Conservation (phyloP, 2,329 filamentous ascomycete species). For the Fusarium floridanum region DNA sequence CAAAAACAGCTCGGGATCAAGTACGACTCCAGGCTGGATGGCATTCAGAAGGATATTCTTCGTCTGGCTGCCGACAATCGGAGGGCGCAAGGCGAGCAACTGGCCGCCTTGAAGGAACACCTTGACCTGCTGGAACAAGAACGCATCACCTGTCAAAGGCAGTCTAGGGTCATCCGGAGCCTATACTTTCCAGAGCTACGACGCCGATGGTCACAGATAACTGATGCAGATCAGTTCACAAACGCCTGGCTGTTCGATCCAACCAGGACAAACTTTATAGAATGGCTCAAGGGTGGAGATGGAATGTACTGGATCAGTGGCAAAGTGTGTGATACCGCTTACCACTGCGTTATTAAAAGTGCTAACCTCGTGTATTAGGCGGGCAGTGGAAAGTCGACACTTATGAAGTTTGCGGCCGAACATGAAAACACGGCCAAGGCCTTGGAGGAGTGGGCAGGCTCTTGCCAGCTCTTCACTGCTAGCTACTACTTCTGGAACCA, state of each 20-base stretch:
- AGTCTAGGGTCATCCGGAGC: neutral
- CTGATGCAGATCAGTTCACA: neutral
- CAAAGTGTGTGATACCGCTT: neutral
- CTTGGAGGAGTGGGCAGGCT: neutral
- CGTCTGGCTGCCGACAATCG: neutral
- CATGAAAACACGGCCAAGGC: neutral
- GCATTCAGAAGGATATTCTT: neutral
- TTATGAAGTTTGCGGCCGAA: neutral
- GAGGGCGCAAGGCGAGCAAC: neutral
- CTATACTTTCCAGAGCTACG: slow-evolving; percentile 2
- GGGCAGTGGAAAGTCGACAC: neutral
- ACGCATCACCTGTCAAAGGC: neutral
- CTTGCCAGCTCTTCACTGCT: neutral
- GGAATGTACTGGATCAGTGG: neutral
- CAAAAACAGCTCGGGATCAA: neutral
- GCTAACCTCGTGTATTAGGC: neutral
- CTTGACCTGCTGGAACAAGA: neutral
- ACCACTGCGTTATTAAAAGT: neutral
- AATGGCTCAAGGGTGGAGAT: neutral
- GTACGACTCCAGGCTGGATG: neutral
- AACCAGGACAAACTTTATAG: neutral
- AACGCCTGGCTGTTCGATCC: slow-evolving; percentile 14
- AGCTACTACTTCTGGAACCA: neutral
- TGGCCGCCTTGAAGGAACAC: neutral
- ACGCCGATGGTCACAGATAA: neutral